These are phyloP conservation scores for Flammula alnicola DNA, from an alignment of 1,284 basidiomycete species.

Conservation along the genomic window DNA sequence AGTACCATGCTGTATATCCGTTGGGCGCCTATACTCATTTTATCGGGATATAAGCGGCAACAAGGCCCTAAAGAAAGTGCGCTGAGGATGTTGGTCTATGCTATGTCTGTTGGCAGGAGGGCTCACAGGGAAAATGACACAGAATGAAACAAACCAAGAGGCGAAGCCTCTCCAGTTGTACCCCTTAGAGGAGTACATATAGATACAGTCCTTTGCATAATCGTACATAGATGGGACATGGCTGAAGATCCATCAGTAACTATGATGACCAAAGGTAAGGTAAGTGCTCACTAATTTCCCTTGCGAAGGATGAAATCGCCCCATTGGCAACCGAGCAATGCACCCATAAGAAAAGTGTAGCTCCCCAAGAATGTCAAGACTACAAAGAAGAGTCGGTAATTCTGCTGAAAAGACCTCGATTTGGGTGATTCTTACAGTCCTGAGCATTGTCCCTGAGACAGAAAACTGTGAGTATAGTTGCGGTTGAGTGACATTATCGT, in stretches of 20 bases:
- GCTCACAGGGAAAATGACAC: slow-evolving; percentile 18
- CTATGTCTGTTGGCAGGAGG: neutral
- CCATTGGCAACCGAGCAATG: slow-evolving; percentile 22
- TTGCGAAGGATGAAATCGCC: slow-evolving; percentile 17
- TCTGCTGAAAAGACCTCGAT: neutral
- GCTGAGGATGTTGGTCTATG: neutral
- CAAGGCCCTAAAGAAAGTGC: slow-evolving; percentile 9
- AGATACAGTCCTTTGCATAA: slow-evolving; percentile 8
- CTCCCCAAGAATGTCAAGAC: slow-evolving; percentile 21
- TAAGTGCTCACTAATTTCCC: slow-evolving; percentile 16
- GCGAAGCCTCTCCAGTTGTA: slow-evolving; percentile 20
- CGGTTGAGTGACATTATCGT: neutral
- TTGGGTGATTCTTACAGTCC: slow-evolving; percentile 7
- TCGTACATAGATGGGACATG: slow-evolving; percentile 21
- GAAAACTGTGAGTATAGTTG: neutral
- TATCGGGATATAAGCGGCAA: slow-evolving; percentile 18
- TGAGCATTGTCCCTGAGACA: slow-evolving; percentile 12
- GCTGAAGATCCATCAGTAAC: neutral
- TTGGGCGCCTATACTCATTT: slow-evolving; percentile 10
- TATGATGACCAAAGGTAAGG: neutral
- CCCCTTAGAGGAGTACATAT: slow-evolving; percentile 15
- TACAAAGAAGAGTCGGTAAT: neutral
- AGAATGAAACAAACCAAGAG: slow-evolving; percentile 14
- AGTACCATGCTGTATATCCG: slow-evolving; percentile 18
- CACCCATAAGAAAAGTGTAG: slow-evolving; percentile 21